Base-by-base conservation (phyloP, 2,329 filamentous ascomycete species). In the Plenodomus biglobosus region DNA sequence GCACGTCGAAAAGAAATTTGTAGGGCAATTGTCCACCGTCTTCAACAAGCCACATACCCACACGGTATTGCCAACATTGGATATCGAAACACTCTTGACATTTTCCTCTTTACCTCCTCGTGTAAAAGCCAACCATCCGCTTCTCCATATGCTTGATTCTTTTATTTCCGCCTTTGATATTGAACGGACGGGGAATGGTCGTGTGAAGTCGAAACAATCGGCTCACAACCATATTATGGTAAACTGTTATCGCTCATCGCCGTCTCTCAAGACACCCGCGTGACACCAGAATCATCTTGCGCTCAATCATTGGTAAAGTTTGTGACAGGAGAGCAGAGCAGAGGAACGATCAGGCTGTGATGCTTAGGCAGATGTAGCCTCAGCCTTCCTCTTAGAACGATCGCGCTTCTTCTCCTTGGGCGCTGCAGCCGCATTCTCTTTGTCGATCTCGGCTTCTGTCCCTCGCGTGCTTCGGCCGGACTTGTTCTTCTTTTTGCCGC, bases 401-500 rank as follows among this genome's bases (percentile, higher is more conserved):
- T 69, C 66, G 5, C 66, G 56, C 64, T 70, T 71, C 59, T 67
- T 61, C 51, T 66, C 65, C 40, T 61, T 52, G 32, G 32, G 36
- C 13, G 44, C 48, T 2, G 19, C 20, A 1, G 51, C 54, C 11
- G 57, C 54, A 21, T 60, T 61, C 42, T 61, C 57, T 54, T 69
- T 64, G 27, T 66, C 64, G 27, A 48, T 57, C 20, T 65, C 66
- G 3, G 44, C 52, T 49, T 71, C 70, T 3, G 58, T 58, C 44
- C 70, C 70, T 24, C 66, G 56, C 19, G 66, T 70, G 52, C 50
- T 65, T 22, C 69, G 60, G 40, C 61, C 49, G 24, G 60, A 61
- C 50, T 71, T 70, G 46, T 73, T 71, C 59, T 72, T 70, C 50
- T 55, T 52, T 6, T 41, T 44, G 55, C 65, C 69, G 56, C 51